A percentile compares a stretch with the other conserved stretches of the same genome.
phyloP scores from a whole-genome alignment of 441 rosid genomes.

The Euphorbia schlechtendalii region DNA sequence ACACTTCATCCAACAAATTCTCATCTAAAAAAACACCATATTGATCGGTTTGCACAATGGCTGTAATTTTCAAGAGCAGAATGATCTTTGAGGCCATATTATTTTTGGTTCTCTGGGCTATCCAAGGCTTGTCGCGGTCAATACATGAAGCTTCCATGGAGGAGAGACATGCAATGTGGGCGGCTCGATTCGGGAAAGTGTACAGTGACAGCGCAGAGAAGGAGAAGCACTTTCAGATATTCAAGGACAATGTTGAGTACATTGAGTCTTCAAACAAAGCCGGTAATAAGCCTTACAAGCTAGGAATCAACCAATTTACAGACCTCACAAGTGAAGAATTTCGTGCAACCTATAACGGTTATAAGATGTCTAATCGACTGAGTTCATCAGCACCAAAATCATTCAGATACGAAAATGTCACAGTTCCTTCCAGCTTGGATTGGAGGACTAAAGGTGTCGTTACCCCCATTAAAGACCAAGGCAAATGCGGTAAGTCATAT shows the following conservation, averaged over 20 bases:
- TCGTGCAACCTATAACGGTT: slow-evolving; percentile 45
- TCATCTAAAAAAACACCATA: background rate
- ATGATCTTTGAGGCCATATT: slow-evolving; percentile 1
- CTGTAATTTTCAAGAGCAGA: background rate
- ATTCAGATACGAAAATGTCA: slow-evolving; percentile 44
- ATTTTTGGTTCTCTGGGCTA: slow-evolving; percentile 23
- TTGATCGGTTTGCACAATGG: slow-evolving; percentile 1
- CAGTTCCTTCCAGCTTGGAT: slow-evolving; percentile 40
- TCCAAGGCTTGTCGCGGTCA: slow-evolving; percentile 31
- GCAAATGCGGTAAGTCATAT: slow-evolving; percentile 52
- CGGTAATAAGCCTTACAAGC: slow-evolving; percentile 45
- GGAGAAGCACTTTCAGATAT: slow-evolving; percentile 48
- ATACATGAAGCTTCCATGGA: slow-evolving; percentile 22
- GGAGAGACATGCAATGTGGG: slow-evolving; percentile 38
- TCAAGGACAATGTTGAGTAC: slow-evolving; percentile 59
- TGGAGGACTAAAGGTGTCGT: slow-evolving; percentile 76
- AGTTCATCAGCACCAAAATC: slow-evolving; percentile 19
- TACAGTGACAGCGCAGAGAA: slow-evolving; percentile 33
- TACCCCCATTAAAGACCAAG: slow-evolving; percentile 60
- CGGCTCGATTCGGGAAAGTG: slow-evolving; percentile 26
- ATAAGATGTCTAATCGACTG: slow-evolving; percentile 38
- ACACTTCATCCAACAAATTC: background rate
- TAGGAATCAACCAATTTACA: slow-evolving; percentile 61
- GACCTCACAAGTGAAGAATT: slow-evolving; percentile 71
- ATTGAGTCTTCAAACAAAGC: slow-evolving; percentile 54